phyloP scores from a whole-genome alignment of 2,329 filamentous ascomycete species.

The Penicillium sp. region DNA sequence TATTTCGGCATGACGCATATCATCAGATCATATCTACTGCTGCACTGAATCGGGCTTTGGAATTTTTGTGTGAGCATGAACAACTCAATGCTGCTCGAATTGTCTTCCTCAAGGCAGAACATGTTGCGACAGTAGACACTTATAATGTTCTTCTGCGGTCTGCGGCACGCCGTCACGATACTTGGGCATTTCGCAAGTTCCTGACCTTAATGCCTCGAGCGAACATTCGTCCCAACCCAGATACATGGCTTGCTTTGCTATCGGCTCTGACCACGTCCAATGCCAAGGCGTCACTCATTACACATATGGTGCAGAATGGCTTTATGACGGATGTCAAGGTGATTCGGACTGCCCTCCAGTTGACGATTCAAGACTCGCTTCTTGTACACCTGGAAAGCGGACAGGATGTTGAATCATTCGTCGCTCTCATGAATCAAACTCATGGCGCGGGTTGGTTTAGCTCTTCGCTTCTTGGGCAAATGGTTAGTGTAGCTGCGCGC shows the following conservation, averaged over 20 bases:
- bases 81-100: constrained; percentile 30
- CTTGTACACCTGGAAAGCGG: constrained; percentile 33
- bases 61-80: constrained; percentile 37
- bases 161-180: constrained; percentile 39
- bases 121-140: constrained; percentile 39
- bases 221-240: constrained; percentile 39
- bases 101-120: constrained; percentile 38
- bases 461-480: constrained; percentile 35
- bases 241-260: constrained; percentile 46
- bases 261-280: constrained; percentile 26
- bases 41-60: constrained; percentile 43
- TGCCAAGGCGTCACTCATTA: constrained; percentile 30
- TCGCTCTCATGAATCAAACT: constrained; percentile 37
- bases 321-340: constrained; percentile 26
- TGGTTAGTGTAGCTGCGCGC: constrained; percentile 35
- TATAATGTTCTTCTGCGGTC: constrained; percentile 47
- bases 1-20: constrained; percentile 33
- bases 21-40: constrained; percentile 37
- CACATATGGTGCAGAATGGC: constrained; percentile 33
- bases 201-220: constrained; percentile 40
- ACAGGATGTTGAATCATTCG: constrained; percentile 35
- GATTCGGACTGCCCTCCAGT: constrained; percentile 27
- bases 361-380: constrained; percentile 36
- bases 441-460: constrained; percentile 41
- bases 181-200: constrained; percentile 39